Base-by-base conservation (phyloP, 2,329 filamentous ascomycete species). In the Penicillium griseofulvum region DNA sequence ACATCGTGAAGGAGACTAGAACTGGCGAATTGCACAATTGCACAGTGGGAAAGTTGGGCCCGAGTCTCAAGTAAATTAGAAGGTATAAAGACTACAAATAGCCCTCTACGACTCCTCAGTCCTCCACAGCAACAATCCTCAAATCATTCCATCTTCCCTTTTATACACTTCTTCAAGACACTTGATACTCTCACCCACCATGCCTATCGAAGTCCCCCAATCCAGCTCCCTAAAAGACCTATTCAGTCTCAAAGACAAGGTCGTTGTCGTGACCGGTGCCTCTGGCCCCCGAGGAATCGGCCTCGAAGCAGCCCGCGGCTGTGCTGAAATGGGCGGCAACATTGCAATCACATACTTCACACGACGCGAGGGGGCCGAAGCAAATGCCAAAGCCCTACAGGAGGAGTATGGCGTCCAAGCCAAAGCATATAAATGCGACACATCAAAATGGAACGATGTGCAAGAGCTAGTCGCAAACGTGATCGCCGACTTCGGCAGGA, bases 401-500 rank as follows among this genome's bases (percentile, higher is more conserved):
- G 78, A 83, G 64, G 79, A 79, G 64, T 87, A 85, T 74, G 84
- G 84, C 60, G 75, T 87, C 73, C 86, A 87, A 76, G 79, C 78
- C 72, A 87, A 86, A 76, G 83, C 85, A 59, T 88, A 87, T 81
- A 86, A 87, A 76, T 81, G 80, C 75, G 76, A 85, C 68, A 78
- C 87, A 60, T 76, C 79, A 69, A 76, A 78, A 73, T 85, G 81
- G 76, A 76, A 78, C 55, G 78, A 76, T 64, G 82, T 83, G 54
- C 73, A 83, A 71, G 73, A 80, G 72, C 74, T 86, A 52, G 83
- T 87, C 65, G 71, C 77, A 58, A 77, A 83, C 47, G 83, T 87
- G 52, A 77, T 87, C 69, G 76, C 79, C 62, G 89, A 92, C 69
- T 92, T 91, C 65, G 84, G 84, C 73, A 81, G 85, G 75, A 81